These are phyloP conservation scores for Metschnikowia lochheadii DNA, from an alignment of 805 yeast genomes.

Conservation along the genomic window DNA sequence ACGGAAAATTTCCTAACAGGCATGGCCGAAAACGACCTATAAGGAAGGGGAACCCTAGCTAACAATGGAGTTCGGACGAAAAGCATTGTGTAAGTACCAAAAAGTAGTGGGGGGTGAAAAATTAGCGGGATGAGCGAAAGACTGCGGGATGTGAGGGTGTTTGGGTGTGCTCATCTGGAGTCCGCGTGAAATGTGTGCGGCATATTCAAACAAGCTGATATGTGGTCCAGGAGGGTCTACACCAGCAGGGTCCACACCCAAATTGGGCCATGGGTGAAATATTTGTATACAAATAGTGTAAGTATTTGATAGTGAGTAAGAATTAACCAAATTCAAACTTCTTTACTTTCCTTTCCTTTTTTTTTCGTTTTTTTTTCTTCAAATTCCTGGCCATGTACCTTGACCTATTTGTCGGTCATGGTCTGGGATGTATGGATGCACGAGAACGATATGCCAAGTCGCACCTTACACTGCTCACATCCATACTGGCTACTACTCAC, in stretches of 20 bases:
- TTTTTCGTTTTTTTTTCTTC: neutral
- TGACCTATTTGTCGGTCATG: neutral
- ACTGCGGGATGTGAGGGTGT: neutral
- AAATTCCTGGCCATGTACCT: neutral
- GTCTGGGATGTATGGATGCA: neutral
- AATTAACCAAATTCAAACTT: too few species aligned
- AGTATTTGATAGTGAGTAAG: too few species aligned
- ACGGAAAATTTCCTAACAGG: neutral
- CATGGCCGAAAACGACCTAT: neutral
- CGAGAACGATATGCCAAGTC: neutral
- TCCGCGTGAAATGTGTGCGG: neutral
- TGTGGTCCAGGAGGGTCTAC: too few species aligned
- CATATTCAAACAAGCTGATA: too few species aligned
- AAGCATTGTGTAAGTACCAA: neutral
- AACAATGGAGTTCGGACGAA: neutral
- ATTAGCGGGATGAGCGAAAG: neutral
- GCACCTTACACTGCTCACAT: neutral
- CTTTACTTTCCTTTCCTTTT: too few species aligned
- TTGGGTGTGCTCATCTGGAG: neutral
- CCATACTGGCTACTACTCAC: neutral
- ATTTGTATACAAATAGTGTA: too few species aligned
- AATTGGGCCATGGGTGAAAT: too few species aligned
- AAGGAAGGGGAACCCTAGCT: neutral
- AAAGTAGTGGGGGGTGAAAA: neutral
- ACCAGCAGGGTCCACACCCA: too few species aligned